These are phyloP conservation scores for Neoboletus magnificus DNA, from an alignment of 768 basidiomycete species.

Conservation along the genomic window DNA sequence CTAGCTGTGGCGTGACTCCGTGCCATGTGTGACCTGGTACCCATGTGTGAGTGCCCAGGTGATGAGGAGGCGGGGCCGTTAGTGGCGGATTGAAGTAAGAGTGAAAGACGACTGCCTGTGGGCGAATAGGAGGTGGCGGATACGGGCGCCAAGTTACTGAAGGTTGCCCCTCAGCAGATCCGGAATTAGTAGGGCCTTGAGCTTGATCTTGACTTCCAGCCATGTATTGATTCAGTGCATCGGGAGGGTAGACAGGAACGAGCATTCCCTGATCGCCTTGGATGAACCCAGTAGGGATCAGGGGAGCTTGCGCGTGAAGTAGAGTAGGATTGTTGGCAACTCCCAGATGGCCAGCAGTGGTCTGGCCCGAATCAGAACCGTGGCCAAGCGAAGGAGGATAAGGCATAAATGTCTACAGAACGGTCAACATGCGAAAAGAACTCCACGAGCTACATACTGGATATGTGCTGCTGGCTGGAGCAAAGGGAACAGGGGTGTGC, in stretches of 20 bases:
- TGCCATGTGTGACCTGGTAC: conserved; percentile 26
- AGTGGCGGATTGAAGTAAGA: conserved; percentile 27
- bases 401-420: conserved; percentile 45
- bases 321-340: conserved; percentile 9
- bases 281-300: conserved; percentile 65
- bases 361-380: conserved; percentile 25
- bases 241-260: conserved; percentile 66
- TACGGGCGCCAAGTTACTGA: conserved; percentile 35
- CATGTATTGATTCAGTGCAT: conserved; percentile 70
- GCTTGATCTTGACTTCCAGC: conserved; percentile 37
- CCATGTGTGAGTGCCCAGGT: conserved; percentile 23
- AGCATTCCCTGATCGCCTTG: conserved; percentile 72
- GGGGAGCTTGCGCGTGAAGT: conserved; percentile 45
- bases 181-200: conserved; percentile 15
- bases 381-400: conserved; percentile 42
- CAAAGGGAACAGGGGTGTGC: conserved; percentile 35
- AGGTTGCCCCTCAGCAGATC: conserved; percentile 28
- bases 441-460: conserved; percentile 38
- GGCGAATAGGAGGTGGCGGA: conserved; percentile 31
- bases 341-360: conserved; percentile 18
- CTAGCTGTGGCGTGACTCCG: conserved; percentile 16
- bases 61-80: conserved; percentile 16
- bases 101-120: conserved; percentile 31
- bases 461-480: conserved; percentile 39
- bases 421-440: conserved; percentile 4